phyloP scores from a whole-genome alignment of 1,284 basidiomycete genomes.

The Vanrija pseudolonga region DNA sequence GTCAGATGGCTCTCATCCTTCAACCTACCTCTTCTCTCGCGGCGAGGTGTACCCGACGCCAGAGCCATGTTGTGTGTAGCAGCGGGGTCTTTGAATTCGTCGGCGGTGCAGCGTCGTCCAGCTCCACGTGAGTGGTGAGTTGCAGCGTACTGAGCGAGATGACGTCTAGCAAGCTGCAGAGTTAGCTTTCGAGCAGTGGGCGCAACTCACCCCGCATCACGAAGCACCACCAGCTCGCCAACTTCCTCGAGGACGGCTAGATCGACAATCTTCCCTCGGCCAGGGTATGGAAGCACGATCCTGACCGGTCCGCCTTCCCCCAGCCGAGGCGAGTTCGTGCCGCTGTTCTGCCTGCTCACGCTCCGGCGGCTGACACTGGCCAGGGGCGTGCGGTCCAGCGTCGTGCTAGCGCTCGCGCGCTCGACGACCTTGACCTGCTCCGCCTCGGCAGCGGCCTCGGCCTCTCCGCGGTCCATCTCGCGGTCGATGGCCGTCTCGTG shows the following conservation, averaged over 20 bases:
- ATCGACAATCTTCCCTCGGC: constrained; percentile 30
- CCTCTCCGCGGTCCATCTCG: constrained; percentile 35
- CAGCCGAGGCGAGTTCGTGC: not conserved
- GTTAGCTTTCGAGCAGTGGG: not conserved
- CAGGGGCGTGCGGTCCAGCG: not conserved
- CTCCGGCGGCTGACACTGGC: too few relatives aligned
- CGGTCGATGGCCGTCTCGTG: constrained; percentile 39
- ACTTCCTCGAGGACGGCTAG: constrained; percentile 32
- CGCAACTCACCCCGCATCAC: constrained; percentile 37
- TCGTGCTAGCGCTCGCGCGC: constrained; percentile 1
- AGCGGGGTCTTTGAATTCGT: not conserved
- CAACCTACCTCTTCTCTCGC: constrained; percentile 23
- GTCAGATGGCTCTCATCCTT: not conserved
- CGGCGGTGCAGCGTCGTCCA: constrained; percentile 8
- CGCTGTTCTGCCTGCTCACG: too few relatives aligned
- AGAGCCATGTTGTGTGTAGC: constrained; percentile 34
- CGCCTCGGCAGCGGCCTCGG: constrained; percentile 19
- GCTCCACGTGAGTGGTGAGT: constrained; percentile 10
- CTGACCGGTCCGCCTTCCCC: constrained; percentile 9
- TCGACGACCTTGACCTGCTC: constrained; percentile 30
- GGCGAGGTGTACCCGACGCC: constrained; percentile 31
- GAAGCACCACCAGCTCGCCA: constrained; percentile 26
- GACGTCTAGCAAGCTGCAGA: constrained; percentile 32
- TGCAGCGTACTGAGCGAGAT: constrained; percentile 24
- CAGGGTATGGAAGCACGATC: constrained; percentile 27